Percentiles rank a stretch among this genome's conserved stretches.
phyloP scores from a whole-genome alignment of 2,329 filamentous ascomycete genomes.

The Cordyceps fumosorosea region DNA sequence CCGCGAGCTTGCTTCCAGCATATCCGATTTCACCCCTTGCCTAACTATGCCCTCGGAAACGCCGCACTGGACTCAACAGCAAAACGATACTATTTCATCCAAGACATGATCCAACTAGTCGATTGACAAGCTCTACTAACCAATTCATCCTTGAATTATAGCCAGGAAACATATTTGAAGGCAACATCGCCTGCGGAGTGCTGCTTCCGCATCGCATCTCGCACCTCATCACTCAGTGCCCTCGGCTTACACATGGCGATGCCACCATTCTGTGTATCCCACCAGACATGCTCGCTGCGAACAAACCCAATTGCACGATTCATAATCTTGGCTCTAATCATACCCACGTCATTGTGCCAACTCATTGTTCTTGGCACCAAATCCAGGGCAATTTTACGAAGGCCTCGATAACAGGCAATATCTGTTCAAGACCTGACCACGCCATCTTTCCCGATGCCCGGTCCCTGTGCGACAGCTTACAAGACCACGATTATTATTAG shows the following conservation, averaged over 20 bases:
- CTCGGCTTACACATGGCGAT: constrained; percentile 1
- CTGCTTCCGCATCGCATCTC: neutral
- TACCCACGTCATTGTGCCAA: neutral
- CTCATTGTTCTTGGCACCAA: neutral
- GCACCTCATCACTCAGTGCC: neutral
- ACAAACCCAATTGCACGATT: neutral
- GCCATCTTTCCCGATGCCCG: neutral
- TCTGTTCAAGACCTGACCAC: neutral
- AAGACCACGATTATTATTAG: constrained; percentile 1
- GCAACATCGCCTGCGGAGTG: neutral
- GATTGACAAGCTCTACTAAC: neutral
- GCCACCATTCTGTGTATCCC: neutral
- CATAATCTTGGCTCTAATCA: neutral
- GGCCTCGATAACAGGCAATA: neutral
- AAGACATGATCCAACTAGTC: neutral
- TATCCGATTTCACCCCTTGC: neutral
- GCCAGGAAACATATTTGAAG: neutral
- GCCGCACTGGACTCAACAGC: neutral
- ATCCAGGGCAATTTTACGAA: neutral
- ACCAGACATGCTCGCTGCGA: neutral
- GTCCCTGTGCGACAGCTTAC: neutral
- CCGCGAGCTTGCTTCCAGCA: neutral
- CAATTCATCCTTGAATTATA: too few relatives aligned
- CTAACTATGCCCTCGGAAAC: neutral
- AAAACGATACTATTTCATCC: neutral